Base-by-base conservation (phyloP, 345 rosid genomes). In the Camelina neglecta region DNA sequence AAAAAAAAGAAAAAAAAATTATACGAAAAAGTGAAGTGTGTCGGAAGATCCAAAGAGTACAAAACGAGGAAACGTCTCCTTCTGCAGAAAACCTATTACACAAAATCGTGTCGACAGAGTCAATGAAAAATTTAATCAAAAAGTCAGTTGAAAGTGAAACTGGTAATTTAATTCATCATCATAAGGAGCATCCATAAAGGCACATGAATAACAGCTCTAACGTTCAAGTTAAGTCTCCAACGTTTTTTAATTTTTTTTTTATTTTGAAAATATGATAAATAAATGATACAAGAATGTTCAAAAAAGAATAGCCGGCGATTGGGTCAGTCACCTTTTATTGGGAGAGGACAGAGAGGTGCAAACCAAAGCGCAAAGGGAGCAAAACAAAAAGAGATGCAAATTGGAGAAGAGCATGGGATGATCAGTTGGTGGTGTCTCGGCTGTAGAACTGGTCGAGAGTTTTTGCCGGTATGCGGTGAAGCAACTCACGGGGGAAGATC, bases 391-490 rank as follows among this genome's bases (percentile, higher is more conserved):
- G 11, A 38, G 38, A 23, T 21, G n/a, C 65, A 60, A 49, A 13
- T 62, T 62, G 38, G 67, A 12, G 47, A 38, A 47, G 26, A 41
- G 59, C 51, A 47, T n/a, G 20, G 10, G 23, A 49, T 49, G 23
- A 55, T 68, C 23, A 68, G 24, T 42, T 65, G 60, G 82, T 39
- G 21, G 85, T 77, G 63, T 91, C 97, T 41, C 93, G 85, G 72
- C 85, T 89, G 78, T 91, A 89, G 83, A 36, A 91, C 51, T 73
- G 86, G 59, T 91, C 97, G 0, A 91, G 86, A 3, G 93, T 91
- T 83, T 91, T 91, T 36, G 93, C 97, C 2, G 97, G 97, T 68
- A 91, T 89, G 76, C 93, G 93, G 64, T 89, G 94, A 67, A 89
- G 95, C 67, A 91, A 89, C 72, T 91, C 95, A 24, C 95, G 90